Percentiles rank a stretch among this genome's conserved stretches.
phyloP scores from a whole-genome alignment of 768 basidiomycete genomes.

The Podaxis pistillaris region DNA sequence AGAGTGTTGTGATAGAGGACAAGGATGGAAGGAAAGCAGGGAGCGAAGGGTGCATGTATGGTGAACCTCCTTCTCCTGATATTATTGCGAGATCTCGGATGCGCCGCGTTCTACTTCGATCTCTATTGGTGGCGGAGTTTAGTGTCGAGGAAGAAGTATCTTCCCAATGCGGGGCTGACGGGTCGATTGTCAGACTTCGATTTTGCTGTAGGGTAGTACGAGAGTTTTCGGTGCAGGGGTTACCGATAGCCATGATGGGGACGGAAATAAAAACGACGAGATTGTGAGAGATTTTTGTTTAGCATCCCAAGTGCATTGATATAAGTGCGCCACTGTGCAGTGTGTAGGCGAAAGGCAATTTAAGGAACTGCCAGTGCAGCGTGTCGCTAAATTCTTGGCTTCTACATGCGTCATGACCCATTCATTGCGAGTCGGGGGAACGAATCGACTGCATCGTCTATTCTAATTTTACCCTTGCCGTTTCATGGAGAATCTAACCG shows the following conservation, averaged over 20 bases:
- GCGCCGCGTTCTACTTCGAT: not conserved
- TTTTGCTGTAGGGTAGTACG: not conserved
- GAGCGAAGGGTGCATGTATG: conserved; percentile 5
- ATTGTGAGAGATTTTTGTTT: not conserved
- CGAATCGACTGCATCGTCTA: not conserved
- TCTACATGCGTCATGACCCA: not conserved
- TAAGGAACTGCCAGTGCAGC: not conserved
- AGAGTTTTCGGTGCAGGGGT: not conserved
- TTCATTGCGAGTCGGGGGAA: not conserved
- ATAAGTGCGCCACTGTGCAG: not conserved
- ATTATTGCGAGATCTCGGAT: not conserved
- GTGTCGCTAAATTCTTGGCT: not conserved
- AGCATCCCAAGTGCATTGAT: not conserved
- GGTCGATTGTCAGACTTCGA: conserved; percentile 1
- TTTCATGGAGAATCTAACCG: not conserved
- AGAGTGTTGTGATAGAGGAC: not conserved
- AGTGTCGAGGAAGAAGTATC: not conserved
- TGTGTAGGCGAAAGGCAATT: not conserved
- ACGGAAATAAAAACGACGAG: not conserved
- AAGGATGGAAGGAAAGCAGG: conserved; percentile 3
- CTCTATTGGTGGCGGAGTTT: not conserved
- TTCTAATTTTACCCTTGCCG: too few relatives aligned
- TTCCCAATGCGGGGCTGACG: not conserved
- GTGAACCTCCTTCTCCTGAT: not conserved
- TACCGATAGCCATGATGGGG: not conserved